These are phyloP conservation scores for Candida maris DNA, from an alignment of 805 yeast genomes.

Conservation along the genomic window DNA sequence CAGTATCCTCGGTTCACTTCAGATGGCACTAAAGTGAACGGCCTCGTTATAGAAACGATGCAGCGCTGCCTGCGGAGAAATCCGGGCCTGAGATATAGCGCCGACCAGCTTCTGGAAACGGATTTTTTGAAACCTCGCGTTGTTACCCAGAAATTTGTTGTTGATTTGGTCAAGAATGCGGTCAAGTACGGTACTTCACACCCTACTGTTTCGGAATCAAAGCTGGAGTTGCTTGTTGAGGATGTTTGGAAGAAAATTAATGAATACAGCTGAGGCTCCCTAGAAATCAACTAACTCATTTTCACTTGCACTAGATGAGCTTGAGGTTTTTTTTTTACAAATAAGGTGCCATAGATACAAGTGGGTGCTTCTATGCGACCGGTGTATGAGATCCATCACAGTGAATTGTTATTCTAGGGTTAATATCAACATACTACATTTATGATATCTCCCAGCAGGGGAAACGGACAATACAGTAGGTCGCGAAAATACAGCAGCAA, in stretches of 20 bases:
- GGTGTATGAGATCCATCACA: no score
- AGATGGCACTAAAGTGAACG: constrained; percentile 23
- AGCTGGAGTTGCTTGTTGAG: constrained; percentile 43
- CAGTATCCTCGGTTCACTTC: constrained; percentile 49
- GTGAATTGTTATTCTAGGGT: not conserved
- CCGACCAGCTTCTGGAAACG: constrained; percentile 54
- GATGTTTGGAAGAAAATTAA: constrained; percentile 57
- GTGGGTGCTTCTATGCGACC: no score
- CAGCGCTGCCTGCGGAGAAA: constrained; percentile 67
- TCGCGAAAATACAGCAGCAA: constrained; percentile 2
- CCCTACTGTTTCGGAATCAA: constrained; percentile 31
- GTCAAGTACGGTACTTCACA: constrained; percentile 63
- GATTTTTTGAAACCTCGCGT: constrained; percentile 73
- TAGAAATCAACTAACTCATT: no score
- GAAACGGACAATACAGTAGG: not conserved
- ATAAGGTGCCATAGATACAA: no score
- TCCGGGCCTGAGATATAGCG: constrained; percentile 63
- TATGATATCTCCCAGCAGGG: not conserved
- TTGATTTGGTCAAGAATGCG: constrained; percentile 72
- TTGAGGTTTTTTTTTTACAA: no score
- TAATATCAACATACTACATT: not conserved
- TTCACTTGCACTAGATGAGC: no score
- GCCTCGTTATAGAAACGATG: constrained; percentile 60
- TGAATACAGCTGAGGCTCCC: constrained; percentile 35
- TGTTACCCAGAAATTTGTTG: constrained; percentile 61